Percentiles rank a stretch among this genome's conserved stretches.
Evolutionary conservation across 2,329 filamentous ascomycete species (phyloP).

Genomic region (Eutypella sp.): DNA sequence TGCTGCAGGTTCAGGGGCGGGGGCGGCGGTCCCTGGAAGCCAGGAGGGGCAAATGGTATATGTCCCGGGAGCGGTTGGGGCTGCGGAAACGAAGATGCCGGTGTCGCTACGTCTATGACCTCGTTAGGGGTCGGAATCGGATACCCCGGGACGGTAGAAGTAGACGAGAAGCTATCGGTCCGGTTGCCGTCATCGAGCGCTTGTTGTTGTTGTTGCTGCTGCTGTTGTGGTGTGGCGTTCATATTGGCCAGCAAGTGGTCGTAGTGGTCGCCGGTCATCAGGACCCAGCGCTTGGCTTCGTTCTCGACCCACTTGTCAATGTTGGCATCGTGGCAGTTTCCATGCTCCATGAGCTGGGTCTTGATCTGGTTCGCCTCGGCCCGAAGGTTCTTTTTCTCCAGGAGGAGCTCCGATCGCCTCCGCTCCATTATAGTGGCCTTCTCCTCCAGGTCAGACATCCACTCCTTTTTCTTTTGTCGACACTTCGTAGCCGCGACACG

Average conservation of each 20-base stretch:
- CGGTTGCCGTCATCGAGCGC: conserved; percentile 1
- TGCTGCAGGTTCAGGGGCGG: neutral
- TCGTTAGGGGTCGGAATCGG: neutral
- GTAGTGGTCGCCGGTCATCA: conserved; percentile 26
- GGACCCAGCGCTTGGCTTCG: conserved; percentile 46
- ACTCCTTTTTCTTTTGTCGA: conserved; percentile 60
- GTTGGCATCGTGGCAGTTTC: conserved; percentile 46
- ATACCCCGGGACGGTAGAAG: conserved; percentile 2
- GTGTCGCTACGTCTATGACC: neutral
- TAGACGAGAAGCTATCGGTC: conserved; percentile 12
- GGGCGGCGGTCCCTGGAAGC: neutral
- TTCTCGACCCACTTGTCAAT: conserved; percentile 50
- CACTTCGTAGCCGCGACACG: conserved; percentile 70
- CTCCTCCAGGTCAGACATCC: conserved; percentile 45
- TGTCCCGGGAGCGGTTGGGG: neutral
- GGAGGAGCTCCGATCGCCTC: conserved; percentile 37
- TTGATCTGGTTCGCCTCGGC: conserved; percentile 44
- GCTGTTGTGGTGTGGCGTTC: conserved; percentile 5
- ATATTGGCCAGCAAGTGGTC: conserved; percentile 22
- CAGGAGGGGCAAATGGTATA: neutral
- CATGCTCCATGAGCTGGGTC: conserved; percentile 47
- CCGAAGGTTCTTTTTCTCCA: conserved; percentile 37
- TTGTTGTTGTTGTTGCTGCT: neutral
- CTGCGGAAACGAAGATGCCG: neutral
- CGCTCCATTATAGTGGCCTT: conserved; percentile 39